phyloP scores from a whole-genome alignment of 108 stramenopile species.

The Bacterosira constricta region DNA sequence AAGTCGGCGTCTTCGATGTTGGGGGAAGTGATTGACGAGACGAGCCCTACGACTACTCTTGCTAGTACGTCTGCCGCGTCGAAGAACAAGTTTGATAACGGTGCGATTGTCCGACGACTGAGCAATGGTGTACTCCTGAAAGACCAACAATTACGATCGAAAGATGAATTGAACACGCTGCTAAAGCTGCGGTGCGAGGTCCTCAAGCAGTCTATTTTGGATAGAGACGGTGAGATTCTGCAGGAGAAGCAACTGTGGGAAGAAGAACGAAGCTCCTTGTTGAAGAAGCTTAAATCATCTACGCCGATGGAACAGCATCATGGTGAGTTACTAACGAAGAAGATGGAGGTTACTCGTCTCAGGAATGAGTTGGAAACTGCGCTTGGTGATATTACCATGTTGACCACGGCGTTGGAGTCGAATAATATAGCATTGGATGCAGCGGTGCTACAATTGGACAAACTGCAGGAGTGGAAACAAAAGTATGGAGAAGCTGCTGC shows the following conservation, averaged over 20 bases:
- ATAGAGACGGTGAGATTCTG: conserved; percentile 1
- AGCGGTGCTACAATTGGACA: conserved; percentile 15
- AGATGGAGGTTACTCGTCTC: conserved; percentile 2
- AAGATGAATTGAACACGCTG: conserved; percentile 30
- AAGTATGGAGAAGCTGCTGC: not conserved
- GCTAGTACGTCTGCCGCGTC: too few relatives aligned
- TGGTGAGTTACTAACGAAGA: conserved; percentile 7
- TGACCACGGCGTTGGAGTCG: conserved; percentile 31
- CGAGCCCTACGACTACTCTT: too few relatives aligned
- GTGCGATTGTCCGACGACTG: conserved; percentile 15
- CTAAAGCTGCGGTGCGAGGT: conserved; percentile 24
- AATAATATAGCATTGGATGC: conserved; percentile 31
- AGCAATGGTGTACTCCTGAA: conserved; percentile 23
- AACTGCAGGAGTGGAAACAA: conserved; percentile 11
- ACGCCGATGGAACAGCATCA: conserved; percentile 5
- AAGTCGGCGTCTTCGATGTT: not conserved
- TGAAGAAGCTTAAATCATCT: not conserved
- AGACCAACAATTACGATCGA: conserved; percentile 5
- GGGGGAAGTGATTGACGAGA: too few relatives aligned
- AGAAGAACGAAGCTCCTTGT: conserved; percentile 6
- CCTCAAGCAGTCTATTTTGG: conserved; percentile 1
- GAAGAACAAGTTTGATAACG: conserved; percentile 7
- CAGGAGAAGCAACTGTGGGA: conserved; percentile 15
- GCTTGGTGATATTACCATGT: conserved; percentile 24
- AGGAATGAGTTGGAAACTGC: conserved; percentile 28